These are phyloP conservation scores for Ophiostoma populinum DNA, from an alignment of 2,329 filamentous ascomycete genomes.

Conservation along the genomic window DNA sequence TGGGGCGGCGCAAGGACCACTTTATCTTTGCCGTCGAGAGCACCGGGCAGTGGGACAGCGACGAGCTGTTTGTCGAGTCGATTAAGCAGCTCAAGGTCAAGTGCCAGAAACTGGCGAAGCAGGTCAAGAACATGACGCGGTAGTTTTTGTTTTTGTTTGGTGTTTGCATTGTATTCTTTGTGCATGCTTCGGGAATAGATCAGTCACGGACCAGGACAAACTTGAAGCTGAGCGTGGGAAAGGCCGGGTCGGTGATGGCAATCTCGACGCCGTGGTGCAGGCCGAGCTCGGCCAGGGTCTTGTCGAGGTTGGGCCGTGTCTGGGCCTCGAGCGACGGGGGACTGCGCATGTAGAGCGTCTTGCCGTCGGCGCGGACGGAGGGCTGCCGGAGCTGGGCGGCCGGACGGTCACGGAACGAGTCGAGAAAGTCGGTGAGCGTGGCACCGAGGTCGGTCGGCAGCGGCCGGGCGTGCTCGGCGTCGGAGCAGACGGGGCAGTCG, in stretches of 20 bases:
- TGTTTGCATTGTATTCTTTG: conserved; percentile 1
- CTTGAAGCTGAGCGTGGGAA: conserved; percentile 52
- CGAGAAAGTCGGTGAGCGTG: conserved; percentile 72
- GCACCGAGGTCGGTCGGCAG: conserved; percentile 51
- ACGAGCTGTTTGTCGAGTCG: conserved; percentile 81
- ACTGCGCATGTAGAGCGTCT: conserved; percentile 78
- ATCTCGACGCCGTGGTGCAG: conserved; percentile 71
- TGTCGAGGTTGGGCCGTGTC: conserved; percentile 65
- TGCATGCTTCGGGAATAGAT: neutral
- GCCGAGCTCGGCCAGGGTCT: conserved; percentile 56
- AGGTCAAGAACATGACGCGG: conserved; percentile 47
- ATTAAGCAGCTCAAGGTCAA: conserved; percentile 75
- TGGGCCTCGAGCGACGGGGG: conserved; percentile 69
- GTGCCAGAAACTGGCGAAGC: conserved; percentile 55
- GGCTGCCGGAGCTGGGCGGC: conserved; percentile 92
- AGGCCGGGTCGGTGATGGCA: conserved; percentile 83
- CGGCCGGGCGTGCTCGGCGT: conserved; percentile 58
- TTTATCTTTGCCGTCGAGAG: conserved; percentile 97
- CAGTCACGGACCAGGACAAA: conserved; percentile 26
- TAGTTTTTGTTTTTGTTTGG: conserved; percentile 13
- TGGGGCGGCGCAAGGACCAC: conserved; percentile 80
- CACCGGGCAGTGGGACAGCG: conserved; percentile 85
- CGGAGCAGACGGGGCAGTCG: conserved; percentile 73
- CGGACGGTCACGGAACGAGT: conserved; percentile 63
- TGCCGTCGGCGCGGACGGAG: conserved; percentile 60